phyloP scores from a whole-genome alignment of 169 alveolate genomes.

The Amoebophrya sp. region DNA sequence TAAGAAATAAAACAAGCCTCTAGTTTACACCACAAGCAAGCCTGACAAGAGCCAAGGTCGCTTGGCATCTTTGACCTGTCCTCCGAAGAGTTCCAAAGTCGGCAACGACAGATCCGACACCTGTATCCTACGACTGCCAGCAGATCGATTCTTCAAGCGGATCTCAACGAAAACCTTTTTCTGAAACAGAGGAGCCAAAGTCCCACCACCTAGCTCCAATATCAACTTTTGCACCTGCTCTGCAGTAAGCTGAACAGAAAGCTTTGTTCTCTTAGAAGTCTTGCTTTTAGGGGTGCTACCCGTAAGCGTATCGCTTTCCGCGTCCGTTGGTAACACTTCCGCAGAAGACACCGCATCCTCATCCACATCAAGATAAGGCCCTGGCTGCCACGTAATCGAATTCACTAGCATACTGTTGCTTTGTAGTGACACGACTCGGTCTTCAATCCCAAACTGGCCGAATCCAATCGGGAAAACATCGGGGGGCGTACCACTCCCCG shows the following conservation, averaged over 20 bases:
- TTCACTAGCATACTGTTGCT: background rate
- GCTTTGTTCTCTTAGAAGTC: too few relatives aligned
- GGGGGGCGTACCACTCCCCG: too few relatives aligned
- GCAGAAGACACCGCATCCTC: too few relatives aligned
- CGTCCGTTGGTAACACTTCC: background rate
- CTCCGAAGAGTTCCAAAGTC: background rate
- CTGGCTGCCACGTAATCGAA: background rate
- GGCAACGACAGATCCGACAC: background rate
- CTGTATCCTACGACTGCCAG: background rate
- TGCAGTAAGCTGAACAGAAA: background rate
- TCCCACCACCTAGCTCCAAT: background rate
- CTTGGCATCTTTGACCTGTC: background rate
- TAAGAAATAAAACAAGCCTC: too few relatives aligned
- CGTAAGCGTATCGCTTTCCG: too few relatives aligned
- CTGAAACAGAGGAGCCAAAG: background rate
- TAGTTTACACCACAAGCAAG: too few relatives aligned
- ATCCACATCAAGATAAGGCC: background rate
- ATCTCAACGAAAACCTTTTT: background rate
- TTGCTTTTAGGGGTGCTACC: too few relatives aligned
- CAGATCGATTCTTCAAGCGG: background rate
- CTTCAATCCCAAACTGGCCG: constrained; percentile 12
- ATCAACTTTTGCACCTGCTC: background rate
- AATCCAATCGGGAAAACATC: too few relatives aligned
- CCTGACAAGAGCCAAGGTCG: background rate
- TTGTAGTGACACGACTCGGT: background rate